phyloP scores from a whole-genome alignment of 805 yeast genomes.

The Yamadazyma phyllophila region DNA sequence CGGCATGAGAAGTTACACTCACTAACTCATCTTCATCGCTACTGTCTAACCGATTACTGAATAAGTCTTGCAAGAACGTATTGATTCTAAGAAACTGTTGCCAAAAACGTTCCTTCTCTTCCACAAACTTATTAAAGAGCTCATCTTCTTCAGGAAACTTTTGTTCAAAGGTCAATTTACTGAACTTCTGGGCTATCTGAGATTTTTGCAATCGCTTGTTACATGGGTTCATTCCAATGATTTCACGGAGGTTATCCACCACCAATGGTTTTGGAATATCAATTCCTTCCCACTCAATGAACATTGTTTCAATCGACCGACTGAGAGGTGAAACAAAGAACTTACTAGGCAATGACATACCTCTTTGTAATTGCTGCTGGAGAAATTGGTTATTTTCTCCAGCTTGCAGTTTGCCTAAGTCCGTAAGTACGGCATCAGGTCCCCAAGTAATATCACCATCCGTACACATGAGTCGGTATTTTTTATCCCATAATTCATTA shows the following conservation, averaged over 20 bases:
- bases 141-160: constrained; percentile 50
- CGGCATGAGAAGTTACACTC: constrained; percentile 51
- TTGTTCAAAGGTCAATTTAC: constrained; percentile 38
- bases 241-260: constrained; percentile 53
- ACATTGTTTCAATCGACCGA: constrained; percentile 55
- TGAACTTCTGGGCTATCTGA: constrained; percentile 36
- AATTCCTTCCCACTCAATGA: constrained; percentile 49
- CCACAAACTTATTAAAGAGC: constrained; percentile 37
- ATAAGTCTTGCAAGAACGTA: constrained; percentile 39
- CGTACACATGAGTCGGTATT: constrained; percentile 52
- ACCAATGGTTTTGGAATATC: constrained; percentile 30
- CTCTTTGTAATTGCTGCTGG: constrained; percentile 37
- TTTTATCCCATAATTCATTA: constrained; percentile 49
- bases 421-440: constrained; percentile 61
- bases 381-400: constrained; percentile 43
- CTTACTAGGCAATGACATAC: constrained; percentile 55
- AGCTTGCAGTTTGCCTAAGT: constrained; percentile 56
- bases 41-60: constrained; percentile 13
- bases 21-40: constrained; percentile 21
- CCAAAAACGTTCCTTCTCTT: constrained; percentile 39
- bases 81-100: constrained; percentile 53
- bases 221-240: constrained; percentile 59
- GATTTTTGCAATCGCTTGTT: constrained; percentile 50
- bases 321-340: constrained; percentile 65
- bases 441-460: constrained; percentile 59